Evolutionary conservation across 305 asterid genomes (phyloP).

Genomic region (Ajuga reptans): DNA sequence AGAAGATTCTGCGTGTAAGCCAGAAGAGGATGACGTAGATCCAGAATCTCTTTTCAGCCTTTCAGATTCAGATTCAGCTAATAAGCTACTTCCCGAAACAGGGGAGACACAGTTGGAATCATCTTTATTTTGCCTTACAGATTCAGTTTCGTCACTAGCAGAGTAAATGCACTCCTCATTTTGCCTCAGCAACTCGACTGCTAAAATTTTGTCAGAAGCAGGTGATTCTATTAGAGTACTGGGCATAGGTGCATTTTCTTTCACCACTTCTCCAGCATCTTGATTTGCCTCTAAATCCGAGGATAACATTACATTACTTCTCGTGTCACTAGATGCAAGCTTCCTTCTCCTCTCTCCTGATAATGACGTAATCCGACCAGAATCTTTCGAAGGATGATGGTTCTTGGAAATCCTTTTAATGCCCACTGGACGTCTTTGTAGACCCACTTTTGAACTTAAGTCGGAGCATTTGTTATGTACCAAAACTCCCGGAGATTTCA

Average conservation of each 20-base stretch:
- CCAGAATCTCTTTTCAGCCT: slow-evolving; percentile 14
- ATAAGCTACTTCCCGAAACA: background rate
- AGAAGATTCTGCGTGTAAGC: slow-evolving; percentile 22
- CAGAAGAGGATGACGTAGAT: slow-evolving; percentile 21
- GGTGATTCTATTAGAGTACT: slow-evolving; percentile 18
- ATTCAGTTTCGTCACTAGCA: slow-evolving; percentile 21
- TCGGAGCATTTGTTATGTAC: slow-evolving; percentile 22
- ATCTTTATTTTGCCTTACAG: slow-evolving; percentile 25
- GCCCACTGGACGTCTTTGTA: slow-evolving; percentile 43
- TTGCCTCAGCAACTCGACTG: slow-evolving; percentile 27
- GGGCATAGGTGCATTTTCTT: background rate
- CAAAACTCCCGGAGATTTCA: slow-evolving; percentile 17
- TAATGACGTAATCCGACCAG: slow-evolving; percentile 14
- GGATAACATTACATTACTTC: background rate
- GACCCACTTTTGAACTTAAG: slow-evolving; percentile 30
- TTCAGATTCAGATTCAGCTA: background rate
- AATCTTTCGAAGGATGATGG: slow-evolving; percentile 20
- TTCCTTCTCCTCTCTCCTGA: slow-evolving; percentile 24
- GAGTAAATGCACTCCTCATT: slow-evolving; percentile 19
- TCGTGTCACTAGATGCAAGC: slow-evolving; percentile 20
- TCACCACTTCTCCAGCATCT: slow-evolving; percentile 26
- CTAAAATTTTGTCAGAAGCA: slow-evolving; percentile 11
- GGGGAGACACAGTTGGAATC: background rate
- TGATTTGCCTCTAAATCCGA: slow-evolving; percentile 15
- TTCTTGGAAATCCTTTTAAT: slow-evolving; percentile 40